phyloP scores from a whole-genome alignment of 306 rosid species.

The Cicer yamashitae region DNA sequence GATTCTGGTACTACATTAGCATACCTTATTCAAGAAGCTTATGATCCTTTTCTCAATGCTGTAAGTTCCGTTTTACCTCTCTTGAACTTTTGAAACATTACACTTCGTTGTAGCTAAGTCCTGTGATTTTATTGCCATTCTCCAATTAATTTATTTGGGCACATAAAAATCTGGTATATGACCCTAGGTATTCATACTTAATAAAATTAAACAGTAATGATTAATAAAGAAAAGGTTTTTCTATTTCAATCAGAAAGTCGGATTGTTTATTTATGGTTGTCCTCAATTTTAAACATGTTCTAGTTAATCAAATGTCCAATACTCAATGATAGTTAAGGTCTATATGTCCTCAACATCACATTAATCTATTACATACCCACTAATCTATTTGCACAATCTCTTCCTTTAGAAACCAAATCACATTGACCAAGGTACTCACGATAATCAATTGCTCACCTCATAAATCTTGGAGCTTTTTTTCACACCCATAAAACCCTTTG shows the following conservation, averaged over 20 bases:
- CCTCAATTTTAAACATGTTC: constrained; percentile 11
- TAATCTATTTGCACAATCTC: neutral
- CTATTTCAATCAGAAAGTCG: constrained; percentile 30
- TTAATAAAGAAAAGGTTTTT: neutral
- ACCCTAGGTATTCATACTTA: neutral
- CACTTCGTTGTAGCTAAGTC: constrained; percentile 16
- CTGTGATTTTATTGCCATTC: constrained; percentile 25
- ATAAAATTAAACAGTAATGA: constrained; percentile 2
- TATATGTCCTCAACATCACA: constrained; percentile 12
- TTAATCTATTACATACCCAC: neutral
- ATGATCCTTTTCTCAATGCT: constrained; percentile 79
- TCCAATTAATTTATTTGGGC: constrained; percentile 11
- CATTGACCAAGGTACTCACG: constrained; percentile 7
- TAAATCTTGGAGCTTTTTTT: neutral
- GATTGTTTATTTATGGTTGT: constrained; percentile 25
- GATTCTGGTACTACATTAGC: constrained; percentile 94
- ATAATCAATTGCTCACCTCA: neutral
- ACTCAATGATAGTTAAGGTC: constrained; percentile 20
- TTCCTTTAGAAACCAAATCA: constrained; percentile 4
- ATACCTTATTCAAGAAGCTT: constrained; percentile 92
- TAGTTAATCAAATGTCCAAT: neutral
- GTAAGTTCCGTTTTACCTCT: constrained; percentile 60
- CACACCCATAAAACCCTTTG: neutral
- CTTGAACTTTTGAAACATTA: constrained; percentile 20
- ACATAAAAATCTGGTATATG: constrained; percentile 10